Evolutionary conservation across 257 asterid genomes (phyloP).

Genomic region (Penstemon eatonii): DNA sequence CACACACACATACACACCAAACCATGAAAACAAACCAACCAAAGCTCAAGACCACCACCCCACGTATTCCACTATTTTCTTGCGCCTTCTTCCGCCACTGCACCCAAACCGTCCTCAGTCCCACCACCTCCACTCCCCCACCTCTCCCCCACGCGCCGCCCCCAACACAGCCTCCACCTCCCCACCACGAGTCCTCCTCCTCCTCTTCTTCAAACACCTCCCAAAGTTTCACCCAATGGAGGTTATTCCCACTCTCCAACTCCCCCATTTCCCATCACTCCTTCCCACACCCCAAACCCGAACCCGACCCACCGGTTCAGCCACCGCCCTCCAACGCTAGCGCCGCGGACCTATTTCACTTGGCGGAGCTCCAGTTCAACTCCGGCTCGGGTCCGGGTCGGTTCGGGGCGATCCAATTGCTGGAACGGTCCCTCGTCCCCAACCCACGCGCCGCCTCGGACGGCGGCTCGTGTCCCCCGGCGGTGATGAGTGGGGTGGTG

Average conservation of each 20-base stretch:
- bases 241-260: slow-evolving; percentile 50
- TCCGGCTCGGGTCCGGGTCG: slow-evolving; percentile 48
- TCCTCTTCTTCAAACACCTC: slow-evolving; percentile 79
- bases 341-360: slow-evolving; percentile 58
- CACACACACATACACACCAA: background rate
- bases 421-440: slow-evolving; percentile 65
- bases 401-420: slow-evolving; percentile 51
- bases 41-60: slow-evolving; percentile 62
- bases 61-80: slow-evolving; percentile 51
- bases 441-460: slow-evolving; percentile 51
- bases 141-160: slow-evolving; percentile 46
- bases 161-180: slow-evolving; percentile 21
- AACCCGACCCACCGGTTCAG: slow-evolving; percentile 24
- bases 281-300: slow-evolving; percentile 27
- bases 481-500: slow-evolving; percentile 57
- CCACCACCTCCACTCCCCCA: slow-evolving; percentile 78
- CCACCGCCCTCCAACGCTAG: slow-evolving; percentile 34
- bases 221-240: slow-evolving; percentile 87
- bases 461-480: slow-evolving; percentile 44
- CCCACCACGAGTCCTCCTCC: slow-evolving; percentile 57
- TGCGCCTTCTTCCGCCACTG: slow-evolving; percentile 82
- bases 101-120: slow-evolving; percentile 69
- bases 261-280: slow-evolving; percentile 40
- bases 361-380: slow-evolving; percentile 53
- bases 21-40: slow-evolving; percentile 68